Base-by-base conservation (phyloP, 768 basidiomycete species). In the Myochromella boudieri region DNA sequence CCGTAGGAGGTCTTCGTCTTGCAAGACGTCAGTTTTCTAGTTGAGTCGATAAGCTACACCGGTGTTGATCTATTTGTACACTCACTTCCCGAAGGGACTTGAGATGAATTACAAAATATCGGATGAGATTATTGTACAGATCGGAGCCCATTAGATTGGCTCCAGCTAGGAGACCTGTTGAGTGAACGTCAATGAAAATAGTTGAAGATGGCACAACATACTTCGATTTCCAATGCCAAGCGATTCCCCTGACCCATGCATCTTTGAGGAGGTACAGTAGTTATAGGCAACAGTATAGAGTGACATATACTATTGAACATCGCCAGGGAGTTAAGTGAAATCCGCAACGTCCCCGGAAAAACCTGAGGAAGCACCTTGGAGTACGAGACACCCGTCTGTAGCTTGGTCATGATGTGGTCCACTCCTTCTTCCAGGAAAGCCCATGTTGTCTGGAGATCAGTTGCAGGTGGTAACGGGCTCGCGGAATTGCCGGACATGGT, bases 81-180 rank as follows among this genome's bases (percentile, higher is more conserved):
- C 64, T 50, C 12, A 69, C 69, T 47, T 72, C 71, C 63, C 69
- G 83, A 68, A 73, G 78, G 65, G 55, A 84, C 70, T 82, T 84
- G 21, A 97, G 76, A 72, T 98, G 95, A 0, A 73, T 68, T 26
- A 85, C 78, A 63, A 98, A 92, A 75, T 97, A 99, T 48, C 82
- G 80, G 60, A 91, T 90, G 62, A 99, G 80, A 66, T 94, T 87
- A 64, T 93, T 91, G 67, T 99, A 99, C 49, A 99, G 70, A 78
- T 98, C 95, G 40, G 93, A 89, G 45, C 95, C 95, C 90, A 95
- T 95, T 67, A 97, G 64, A 70, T 94, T 95, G 38, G 94, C 91
- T 31, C 95, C 95, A 44, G 87, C 87, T 89, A 61, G 22, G 37
- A 39, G 14, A n/a, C 45, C 53, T 56, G 52, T 43, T 60, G 56